Evolutionary conservation across 768 basidiomycete species (phyloP).

Genomic region (Mycena rosella): DNA sequence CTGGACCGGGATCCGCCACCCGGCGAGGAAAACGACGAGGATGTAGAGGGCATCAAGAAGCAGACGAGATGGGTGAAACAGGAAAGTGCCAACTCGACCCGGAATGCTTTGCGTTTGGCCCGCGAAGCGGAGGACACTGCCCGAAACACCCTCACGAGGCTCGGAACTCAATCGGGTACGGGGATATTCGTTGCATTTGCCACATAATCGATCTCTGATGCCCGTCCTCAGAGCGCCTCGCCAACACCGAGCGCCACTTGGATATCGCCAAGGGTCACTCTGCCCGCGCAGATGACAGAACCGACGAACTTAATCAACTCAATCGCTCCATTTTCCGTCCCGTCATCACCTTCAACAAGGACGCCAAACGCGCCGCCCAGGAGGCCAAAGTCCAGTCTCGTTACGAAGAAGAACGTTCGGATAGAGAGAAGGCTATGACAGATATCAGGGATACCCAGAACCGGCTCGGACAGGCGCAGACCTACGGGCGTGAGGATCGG

Average conservation of each 20-base stretch:
- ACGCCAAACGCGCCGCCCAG: slow-evolving; percentile 87
- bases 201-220: slow-evolving; percentile 17
- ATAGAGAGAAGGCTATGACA: slow-evolving; percentile 87
- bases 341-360: slow-evolving; percentile 93
- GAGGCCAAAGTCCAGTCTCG: slow-evolving; percentile 87
- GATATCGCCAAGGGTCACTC: slow-evolving; percentile 93
- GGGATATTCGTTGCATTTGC: too few relatives aligned
- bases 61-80: slow-evolving; percentile 92
- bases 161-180: slow-evolving; percentile 95
- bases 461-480: slow-evolving; percentile 81
- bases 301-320: slow-evolving; percentile 92
- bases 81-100: slow-evolving; percentile 88
- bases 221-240: slow-evolving; percentile 75
- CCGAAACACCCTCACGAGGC: slow-evolving; percentile 80
- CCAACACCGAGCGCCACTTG: slow-evolving; percentile 94
- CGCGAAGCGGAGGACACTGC: slow-evolving; percentile 98
- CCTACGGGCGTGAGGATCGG: slow-evolving; percentile 65
- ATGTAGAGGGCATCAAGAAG: slow-evolving; percentile 95
- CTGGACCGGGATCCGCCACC: slow-evolving; percentile 60
- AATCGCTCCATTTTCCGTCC: slow-evolving; percentile 96
- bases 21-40: slow-evolving; percentile 86
- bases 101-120: slow-evolving; percentile 94
- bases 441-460: slow-evolving; percentile 91
- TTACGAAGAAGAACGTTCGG: slow-evolving; percentile 87
- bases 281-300: slow-evolving; percentile 90